Evolutionary conservation across 2,329 filamentous ascomycete species (phyloP).

Genomic region (Zarea fungicola): DNA sequence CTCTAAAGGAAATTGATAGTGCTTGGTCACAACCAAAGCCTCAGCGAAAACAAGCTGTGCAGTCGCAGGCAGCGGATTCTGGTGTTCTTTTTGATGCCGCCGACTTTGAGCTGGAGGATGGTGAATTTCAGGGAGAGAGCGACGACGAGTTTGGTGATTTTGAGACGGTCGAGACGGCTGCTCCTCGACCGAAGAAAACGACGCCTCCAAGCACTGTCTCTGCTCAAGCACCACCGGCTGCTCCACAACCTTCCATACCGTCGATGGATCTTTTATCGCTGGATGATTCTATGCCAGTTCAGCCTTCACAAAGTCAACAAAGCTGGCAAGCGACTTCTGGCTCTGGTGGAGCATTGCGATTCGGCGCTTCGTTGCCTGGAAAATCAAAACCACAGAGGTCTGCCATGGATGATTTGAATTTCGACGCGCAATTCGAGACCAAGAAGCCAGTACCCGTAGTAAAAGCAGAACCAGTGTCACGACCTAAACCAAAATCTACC

Average conservation of each 20-base stretch:
- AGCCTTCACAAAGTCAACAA: neutral
- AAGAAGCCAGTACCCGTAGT: neutral
- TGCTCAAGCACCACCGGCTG: conserved; percentile 15
- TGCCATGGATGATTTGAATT: neutral
- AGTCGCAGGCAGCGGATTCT: conserved; percentile 28
- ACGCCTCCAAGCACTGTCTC: conserved; percentile 19
- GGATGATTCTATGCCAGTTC: conserved; percentile 26
- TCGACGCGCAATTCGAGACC: neutral
- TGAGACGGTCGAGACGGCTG: conserved; percentile 36
- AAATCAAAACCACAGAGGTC: neutral
- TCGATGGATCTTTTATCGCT: conserved; percentile 38
- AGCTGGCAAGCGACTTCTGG: conserved; percentile 12
- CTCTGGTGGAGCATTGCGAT: neutral
- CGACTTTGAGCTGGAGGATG: conserved; percentile 41
- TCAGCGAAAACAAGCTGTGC: conserved; percentile 18
- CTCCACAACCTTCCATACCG: conserved; percentile 18
- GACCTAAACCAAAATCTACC: neutral
- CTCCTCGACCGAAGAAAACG: conserved; percentile 15
- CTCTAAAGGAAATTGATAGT: neutral
- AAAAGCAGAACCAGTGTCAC: neutral
- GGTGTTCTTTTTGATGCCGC: conserved; percentile 64
- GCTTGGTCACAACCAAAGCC: conserved; percentile 15
- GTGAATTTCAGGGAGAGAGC: conserved; percentile 39
- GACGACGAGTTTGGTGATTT: conserved; percentile 50
- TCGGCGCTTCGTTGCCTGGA: neutral